These are phyloP conservation scores for Blastobotrys serpentis DNA, from an alignment of 1,139 yeast genomes.

Conservation along the genomic window DNA sequence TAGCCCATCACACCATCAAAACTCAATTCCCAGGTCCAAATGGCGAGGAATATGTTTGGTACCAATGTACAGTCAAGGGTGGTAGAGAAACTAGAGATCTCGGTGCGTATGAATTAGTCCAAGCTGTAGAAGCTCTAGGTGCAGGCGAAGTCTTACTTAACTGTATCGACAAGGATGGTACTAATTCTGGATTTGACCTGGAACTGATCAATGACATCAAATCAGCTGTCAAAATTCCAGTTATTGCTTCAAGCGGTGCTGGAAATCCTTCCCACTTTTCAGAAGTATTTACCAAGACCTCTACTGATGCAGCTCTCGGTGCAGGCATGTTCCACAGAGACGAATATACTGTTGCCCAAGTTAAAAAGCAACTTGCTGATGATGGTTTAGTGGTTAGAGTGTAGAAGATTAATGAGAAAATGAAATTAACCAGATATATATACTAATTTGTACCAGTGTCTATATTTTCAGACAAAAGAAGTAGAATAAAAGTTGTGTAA, in stretches of 20 bases:
- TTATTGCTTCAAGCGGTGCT: constrained; percentile 96
- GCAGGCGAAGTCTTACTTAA: constrained; percentile 92
- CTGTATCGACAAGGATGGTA: constrained; percentile 95
- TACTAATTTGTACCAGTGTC: too few relatives aligned
- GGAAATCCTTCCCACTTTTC: constrained; percentile 88
- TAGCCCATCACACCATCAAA: constrained; percentile 59
- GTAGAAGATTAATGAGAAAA: not conserved
- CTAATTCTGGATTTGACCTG: constrained; percentile 87
- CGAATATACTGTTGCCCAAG: constrained; percentile 83
- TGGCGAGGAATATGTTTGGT: constrained; percentile 86
- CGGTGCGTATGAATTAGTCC: constrained; percentile 86
- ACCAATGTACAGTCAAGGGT: constrained; percentile 93
- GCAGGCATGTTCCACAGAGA: constrained; percentile 98
- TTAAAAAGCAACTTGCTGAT: constrained; percentile 60
- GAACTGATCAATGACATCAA: constrained; percentile 81
- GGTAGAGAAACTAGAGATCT: constrained; percentile 87
- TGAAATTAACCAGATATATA: too few relatives aligned
- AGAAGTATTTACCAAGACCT: constrained; percentile 77
- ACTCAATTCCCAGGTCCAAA: constrained; percentile 67
- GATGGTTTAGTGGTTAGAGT: constrained; percentile 49
- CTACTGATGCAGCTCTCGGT: constrained; percentile 94
- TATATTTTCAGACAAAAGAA: too few relatives aligned
- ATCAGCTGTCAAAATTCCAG: constrained; percentile 76
- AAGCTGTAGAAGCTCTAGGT: constrained; percentile 89
- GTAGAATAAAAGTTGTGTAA: too few relatives aligned